phyloP scores from a whole-genome alignment of 192 early-diverging fungal genomes.

The Coemansia sp. region DNA sequence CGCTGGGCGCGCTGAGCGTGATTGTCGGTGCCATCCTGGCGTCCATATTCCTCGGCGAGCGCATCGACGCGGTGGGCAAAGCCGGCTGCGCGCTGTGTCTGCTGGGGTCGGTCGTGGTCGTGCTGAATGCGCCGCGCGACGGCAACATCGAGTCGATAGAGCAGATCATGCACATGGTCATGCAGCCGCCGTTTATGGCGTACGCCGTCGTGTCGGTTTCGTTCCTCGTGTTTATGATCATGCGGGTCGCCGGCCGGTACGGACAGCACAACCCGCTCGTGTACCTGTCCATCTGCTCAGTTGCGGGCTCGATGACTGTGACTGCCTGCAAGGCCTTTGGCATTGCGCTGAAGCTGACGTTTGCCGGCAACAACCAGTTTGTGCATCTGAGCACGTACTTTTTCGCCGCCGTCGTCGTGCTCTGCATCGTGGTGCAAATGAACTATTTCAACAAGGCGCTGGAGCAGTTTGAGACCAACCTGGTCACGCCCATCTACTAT shows the following conservation, averaged over 20 bases:
- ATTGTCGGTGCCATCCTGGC: constrained; percentile 86
- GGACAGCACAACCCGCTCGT: constrained; percentile 82
- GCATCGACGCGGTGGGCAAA: constrained; percentile 75
- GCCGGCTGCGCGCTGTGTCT: constrained; percentile 90
- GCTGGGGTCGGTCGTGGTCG: constrained; percentile 83
- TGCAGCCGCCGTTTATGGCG: constrained; percentile 79
- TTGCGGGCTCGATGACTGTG: constrained; percentile 92
- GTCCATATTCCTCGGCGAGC: constrained; percentile 85
- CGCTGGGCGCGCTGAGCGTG: constrained; percentile 87
- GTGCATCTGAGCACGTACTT: constrained; percentile 86
- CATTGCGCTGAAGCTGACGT: constrained; percentile 87
- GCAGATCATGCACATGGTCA: constrained; percentile 75
- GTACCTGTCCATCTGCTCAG: constrained; percentile 93
- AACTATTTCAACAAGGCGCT: constrained; percentile 99
- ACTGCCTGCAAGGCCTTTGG: constrained; percentile 94
- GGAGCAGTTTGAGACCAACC: constrained; percentile 87
- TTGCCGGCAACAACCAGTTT: constrained; percentile 91
- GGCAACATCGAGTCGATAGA: constrained; percentile 76
- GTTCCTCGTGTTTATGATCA: constrained; percentile 76
- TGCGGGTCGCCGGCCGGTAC: constrained; percentile 70
- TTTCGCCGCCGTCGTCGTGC: constrained; percentile 73
- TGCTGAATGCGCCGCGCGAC: constrained; percentile 85
- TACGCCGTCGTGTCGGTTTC: constrained; percentile 69
- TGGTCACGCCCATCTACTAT: constrained; percentile 90
- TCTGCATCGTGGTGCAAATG: constrained; percentile 92